phyloP scores from a whole-genome alignment of 495 filamentous ascomycete genomes.

The Coniosporium apollinis region DNA sequence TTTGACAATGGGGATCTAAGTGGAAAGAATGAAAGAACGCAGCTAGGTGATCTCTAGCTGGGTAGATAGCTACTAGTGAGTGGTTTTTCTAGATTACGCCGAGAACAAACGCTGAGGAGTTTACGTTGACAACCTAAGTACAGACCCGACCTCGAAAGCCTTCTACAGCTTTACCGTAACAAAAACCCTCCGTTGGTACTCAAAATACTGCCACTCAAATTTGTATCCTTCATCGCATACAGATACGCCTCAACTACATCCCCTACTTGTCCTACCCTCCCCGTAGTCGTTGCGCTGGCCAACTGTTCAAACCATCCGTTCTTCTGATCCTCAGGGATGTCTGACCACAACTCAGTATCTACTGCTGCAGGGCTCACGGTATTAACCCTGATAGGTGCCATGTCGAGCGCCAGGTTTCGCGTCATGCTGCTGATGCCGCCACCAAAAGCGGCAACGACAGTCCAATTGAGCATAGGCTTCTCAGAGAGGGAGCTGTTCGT shows the following conservation, averaged over 20 bases:
- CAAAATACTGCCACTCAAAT: conserved; percentile 28
- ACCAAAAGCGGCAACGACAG: conserved; percentile 24
- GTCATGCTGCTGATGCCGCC: conserved; percentile 25
- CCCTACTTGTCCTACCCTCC: conserved; percentile 31
- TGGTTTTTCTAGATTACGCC: too few species aligned
- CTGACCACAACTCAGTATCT: conserved; percentile 33
- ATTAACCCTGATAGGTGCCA: conserved; percentile 45
- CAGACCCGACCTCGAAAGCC: too few species aligned
- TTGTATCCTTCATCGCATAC: conserved; percentile 44
- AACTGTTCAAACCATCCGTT: conserved; percentile 18
- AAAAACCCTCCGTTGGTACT: not conserved
- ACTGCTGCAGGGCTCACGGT: conserved; percentile 37
- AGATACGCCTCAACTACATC: conserved; percentile 50
- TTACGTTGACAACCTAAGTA: too few species aligned
- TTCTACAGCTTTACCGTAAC: too few species aligned
- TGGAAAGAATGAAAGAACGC: too few species aligned
- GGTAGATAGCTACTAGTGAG: too few species aligned
- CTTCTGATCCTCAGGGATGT: conserved; percentile 14
- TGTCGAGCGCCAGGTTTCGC: conserved; percentile 37
- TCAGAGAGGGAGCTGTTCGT: conserved; percentile 33
- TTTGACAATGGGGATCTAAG: too few species aligned
- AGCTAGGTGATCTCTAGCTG: too few species aligned
- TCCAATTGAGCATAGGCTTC: conserved; percentile 32
- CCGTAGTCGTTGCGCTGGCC: conserved; percentile 23
- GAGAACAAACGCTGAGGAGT: too few species aligned